phyloP scores from a whole-genome alignment of 2,329 filamentous ascomycete genomes.

The Cadophora sp. region DNA sequence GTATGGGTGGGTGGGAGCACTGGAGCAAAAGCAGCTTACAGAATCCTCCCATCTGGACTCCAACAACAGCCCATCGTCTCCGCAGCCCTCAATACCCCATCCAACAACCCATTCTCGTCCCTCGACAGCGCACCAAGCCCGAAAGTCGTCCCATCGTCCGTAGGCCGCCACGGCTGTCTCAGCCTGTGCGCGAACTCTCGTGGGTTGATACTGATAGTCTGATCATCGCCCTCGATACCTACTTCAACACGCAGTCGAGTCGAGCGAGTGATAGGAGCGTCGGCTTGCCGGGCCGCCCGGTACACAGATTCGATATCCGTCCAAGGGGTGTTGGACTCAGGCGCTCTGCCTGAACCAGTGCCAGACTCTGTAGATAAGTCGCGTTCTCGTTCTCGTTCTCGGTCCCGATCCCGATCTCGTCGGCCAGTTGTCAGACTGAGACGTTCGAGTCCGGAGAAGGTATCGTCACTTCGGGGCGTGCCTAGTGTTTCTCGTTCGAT shows the following conservation, averaged over 20 bases:
- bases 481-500: slow-evolving; percentile 31
- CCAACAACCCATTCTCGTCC: slow-evolving; percentile 40
- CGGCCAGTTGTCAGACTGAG: slow-evolving; percentile 39
- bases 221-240: slow-evolving; percentile 38
- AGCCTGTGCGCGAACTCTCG: slow-evolving; percentile 43
- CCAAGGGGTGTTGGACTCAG: slow-evolving; percentile 45
- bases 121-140: slow-evolving; percentile 35
- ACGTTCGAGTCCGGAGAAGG: slow-evolving; percentile 37
- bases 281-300: slow-evolving; percentile 42
- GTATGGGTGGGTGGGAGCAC: too few relatives aligned
- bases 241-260: slow-evolving; percentile 38
- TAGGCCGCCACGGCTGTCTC: slow-evolving; percentile 40
- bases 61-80: slow-evolving; percentile 68
- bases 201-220: slow-evolving; percentile 14
- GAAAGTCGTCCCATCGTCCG: slow-evolving; percentile 19
- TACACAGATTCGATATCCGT: slow-evolving; percentile 53
- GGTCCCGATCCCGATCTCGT: slow-evolving; percentile 31
- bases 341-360: not conserved
- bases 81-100: slow-evolving; percentile 50
- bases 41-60: slow-evolving; percentile 63
- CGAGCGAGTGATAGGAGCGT: slow-evolving; percentile 34
- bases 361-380: slow-evolving; percentile 45
- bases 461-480: slow-evolving; percentile 28
- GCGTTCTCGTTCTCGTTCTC: not conserved
- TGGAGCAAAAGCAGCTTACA: slow-evolving; percentile 59